phyloP scores from a whole-genome alignment of 352 stramenopile genomes.

The Phytophthora uliginosa region DNA sequence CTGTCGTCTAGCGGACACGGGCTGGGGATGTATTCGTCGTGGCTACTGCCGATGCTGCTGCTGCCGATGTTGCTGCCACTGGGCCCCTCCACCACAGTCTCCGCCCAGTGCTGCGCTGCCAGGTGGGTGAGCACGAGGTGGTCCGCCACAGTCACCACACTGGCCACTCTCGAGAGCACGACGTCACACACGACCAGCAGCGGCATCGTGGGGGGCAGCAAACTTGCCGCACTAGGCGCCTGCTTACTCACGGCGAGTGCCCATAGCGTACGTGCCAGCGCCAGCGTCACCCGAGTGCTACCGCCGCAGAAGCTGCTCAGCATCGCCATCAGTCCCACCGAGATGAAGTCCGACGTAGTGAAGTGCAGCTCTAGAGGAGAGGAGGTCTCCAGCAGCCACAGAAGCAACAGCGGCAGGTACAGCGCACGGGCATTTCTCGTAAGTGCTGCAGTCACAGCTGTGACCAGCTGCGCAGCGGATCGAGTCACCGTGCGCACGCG shows the following conservation, averaged over 20 bases:
- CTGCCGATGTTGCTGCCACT: constrained; percentile 1
- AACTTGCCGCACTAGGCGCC: constrained; percentile 9
- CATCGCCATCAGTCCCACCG: constrained; percentile 33
- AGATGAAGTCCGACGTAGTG: constrained; percentile 20
- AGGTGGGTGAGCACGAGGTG: constrained; percentile 56
- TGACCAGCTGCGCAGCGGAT: constrained; percentile 48
- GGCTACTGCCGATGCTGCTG: background rate
- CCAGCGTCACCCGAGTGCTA: constrained; percentile 28
- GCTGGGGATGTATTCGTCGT: constrained; percentile 6
- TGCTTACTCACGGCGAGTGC: constrained; percentile 17
- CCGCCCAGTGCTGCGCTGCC: constrained; percentile 53
- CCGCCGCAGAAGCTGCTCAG: constrained; percentile 52
- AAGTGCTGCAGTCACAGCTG: constrained; percentile 37
- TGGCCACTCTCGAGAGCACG: constrained; percentile 44
- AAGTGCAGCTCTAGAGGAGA: constrained; percentile 20
- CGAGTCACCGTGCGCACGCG: constrained; percentile 49
- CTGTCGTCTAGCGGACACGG: constrained; percentile 24
- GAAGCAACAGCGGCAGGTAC: constrained; percentile 51
- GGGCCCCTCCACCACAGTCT: constrained; percentile 38
- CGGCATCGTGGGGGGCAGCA: constrained; percentile 39
- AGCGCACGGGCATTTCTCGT: constrained; percentile 49
- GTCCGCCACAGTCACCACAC: constrained; percentile 45
- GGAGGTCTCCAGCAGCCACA: constrained; percentile 53
- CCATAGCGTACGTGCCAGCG: constrained; percentile 41
- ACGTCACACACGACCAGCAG: constrained; percentile 56